Conservation (phyloP, 108 stramenopile genomes). For the Mediolabrus comicus region DNA sequence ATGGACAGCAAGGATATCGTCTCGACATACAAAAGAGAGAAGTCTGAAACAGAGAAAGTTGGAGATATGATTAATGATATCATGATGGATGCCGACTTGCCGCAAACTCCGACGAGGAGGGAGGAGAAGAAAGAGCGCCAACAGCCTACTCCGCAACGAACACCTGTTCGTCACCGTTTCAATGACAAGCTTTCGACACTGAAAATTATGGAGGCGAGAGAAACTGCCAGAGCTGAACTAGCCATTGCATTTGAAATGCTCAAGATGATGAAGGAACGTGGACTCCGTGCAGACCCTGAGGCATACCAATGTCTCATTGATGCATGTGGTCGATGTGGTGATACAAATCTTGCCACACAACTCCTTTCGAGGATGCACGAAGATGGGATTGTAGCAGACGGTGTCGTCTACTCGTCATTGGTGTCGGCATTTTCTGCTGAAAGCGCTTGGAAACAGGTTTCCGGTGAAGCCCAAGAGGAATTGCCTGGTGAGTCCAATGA, state of each 20-base stretch:
- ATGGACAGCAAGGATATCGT: slow-evolving; percentile 63
- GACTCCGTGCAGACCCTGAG: slow-evolving; percentile 61
- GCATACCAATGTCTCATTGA: slow-evolving; percentile 80
- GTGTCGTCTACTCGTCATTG: not conserved
- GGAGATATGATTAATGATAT: not conserved
- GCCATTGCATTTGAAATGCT: slow-evolving; percentile 80
- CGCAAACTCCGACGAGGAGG: not conserved
- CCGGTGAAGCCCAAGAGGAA: slow-evolving; percentile 59
- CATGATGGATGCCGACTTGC: not conserved
- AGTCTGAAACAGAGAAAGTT: not conserved
- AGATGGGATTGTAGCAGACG: slow-evolving; percentile 33
- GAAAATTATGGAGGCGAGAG: slow-evolving; percentile 71
- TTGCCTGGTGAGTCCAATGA: slow-evolving; percentile 63
- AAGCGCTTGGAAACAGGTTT: slow-evolving; percentile 32
- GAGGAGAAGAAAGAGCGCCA: not conserved
- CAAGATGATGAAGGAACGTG: slow-evolving; percentile 57
- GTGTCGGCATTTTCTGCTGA: not conserved
- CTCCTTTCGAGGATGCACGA: slow-evolving; percentile 78
- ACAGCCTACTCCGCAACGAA: slow-evolving; percentile 1
- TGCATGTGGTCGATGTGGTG: slow-evolving; percentile 83
- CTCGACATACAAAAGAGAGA: slow-evolving; percentile 54
- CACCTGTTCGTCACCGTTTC: slow-evolving; percentile 54
- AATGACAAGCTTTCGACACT: slow-evolving; percentile 57
- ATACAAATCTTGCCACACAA: slow-evolving; percentile 66
- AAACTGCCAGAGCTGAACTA: slow-evolving; percentile 77